Base-by-base conservation (phyloP, 179 eudicot genomes). In the Silene vulgaris region DNA sequence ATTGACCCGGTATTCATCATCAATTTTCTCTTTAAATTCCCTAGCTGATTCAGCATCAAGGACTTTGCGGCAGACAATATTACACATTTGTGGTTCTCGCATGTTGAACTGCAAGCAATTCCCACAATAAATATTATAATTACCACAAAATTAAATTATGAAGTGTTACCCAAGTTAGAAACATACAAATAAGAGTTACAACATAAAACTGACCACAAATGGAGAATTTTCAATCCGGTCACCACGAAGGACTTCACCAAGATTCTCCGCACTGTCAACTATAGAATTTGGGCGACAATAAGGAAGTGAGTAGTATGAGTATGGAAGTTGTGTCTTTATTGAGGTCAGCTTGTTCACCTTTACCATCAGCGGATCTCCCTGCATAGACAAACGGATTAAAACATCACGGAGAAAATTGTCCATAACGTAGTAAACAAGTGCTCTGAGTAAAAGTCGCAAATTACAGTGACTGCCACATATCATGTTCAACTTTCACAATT, bases 221-320 rank as follows among this genome's bases (percentile, higher is more conserved):
- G 89, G 84, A 69, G 96, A 89, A 82, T 89, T 89, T 79, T 90
- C 96, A 77, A 89, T 90, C 71, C 91, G 89, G 77, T 90, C 96
- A 77, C 96, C 96, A 76, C 92, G 91, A 59, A 90, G 93, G 64
- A 90, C 92, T 85, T 90, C 92, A 69, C 96, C 96, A 76, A 89
- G 96, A 85, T 89, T 90, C 74, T 90, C 92, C 6, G 90, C 87
- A 78, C 93, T 90, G 79, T 90, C 92, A 74, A 90, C 84, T 75
- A 90, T 86, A 54, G 81, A 70, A 12, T 76, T 32, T 52, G 96
- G 93, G 75, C 80, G 88, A 69, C 96, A 90, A 35, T 84, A 88
- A 63, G 93, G 96, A 74, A 90, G 80, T 54, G 93, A 86, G 78
- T 90, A 90, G 82, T 85, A 90, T 9, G 90, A 82, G 83, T 90